Conservation (phyloP, 2,329 filamentous ascomycete genomes). For the Fusarium sublunatum region DNA sequence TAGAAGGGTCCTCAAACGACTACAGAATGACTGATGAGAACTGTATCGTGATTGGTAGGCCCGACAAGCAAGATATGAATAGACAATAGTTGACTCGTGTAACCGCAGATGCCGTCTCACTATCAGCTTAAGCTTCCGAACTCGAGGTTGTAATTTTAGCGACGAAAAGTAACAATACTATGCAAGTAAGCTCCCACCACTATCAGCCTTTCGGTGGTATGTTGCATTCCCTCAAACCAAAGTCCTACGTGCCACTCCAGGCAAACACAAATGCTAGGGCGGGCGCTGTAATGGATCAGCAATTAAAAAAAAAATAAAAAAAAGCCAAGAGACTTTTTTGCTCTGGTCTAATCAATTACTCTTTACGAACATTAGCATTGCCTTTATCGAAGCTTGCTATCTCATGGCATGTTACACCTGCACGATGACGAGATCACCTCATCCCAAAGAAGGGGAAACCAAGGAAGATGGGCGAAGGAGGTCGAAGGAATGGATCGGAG, state of each 20-base stretch:
- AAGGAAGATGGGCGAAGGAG: slow-evolving; percentile 20
- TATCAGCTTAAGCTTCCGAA: slow-evolving; percentile 5
- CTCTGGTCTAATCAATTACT: slow-evolving; percentile 13
- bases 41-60: slow-evolving; percentile 13
- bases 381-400: slow-evolving; percentile 1
- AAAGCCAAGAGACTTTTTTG: slow-evolving; percentile 1
- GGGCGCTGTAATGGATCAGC: slow-evolving; percentile 22
- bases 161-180: slow-evolving; percentile 8
- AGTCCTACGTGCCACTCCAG: not conserved
- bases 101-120: not conserved
- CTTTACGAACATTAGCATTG: slow-evolving; percentile 1
- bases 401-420: slow-evolving; percentile 17
- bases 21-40: not conserved
- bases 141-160: slow-evolving; percentile 13
- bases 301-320: slow-evolving; percentile 2
- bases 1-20: slow-evolving; percentile 8
- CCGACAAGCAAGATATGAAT: not conserved
- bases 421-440: slow-evolving; percentile 34
- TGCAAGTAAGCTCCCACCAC: slow-evolving; percentile 12
- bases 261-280: not conserved
- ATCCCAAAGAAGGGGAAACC: slow-evolving; percentile 16
- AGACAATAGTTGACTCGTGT: not conserved
- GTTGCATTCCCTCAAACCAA: slow-evolving; percentile 3
- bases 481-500: slow-evolving; percentile 22
- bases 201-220: slow-evolving; percentile 12